Percentiles rank a stretch among this genome's conserved stretches.
Evolutionary conservation across 306 rosid genomes (phyloP).

Genomic region (Senna tora): DNA sequence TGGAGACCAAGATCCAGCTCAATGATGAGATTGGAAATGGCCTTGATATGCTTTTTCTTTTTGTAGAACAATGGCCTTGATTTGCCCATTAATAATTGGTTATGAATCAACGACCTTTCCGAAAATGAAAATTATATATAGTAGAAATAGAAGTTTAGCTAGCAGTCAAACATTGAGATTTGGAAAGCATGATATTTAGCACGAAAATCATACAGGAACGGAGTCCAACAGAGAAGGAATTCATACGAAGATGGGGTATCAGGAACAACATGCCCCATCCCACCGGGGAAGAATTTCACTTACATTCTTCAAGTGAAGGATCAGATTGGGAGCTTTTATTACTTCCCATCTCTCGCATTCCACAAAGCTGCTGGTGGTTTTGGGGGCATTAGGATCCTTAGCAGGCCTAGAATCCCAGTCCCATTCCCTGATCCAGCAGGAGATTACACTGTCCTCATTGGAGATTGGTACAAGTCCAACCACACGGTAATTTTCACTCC

Average conservation of each 20-base stretch:
- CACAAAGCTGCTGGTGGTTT: constrained; percentile 99
- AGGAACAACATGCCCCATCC: constrained; percentile 96
- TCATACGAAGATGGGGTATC: constrained; percentile 86
- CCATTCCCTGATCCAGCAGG: constrained; percentile 90
- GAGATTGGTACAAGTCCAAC: constrained; percentile 91
- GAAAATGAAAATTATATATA: not conserved
- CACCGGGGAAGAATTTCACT: constrained; percentile 88
- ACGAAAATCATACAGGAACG: constrained; percentile 57
- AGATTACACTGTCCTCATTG: constrained; percentile 87
- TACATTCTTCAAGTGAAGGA: constrained; percentile 96
- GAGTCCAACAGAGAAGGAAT: constrained; percentile 87
- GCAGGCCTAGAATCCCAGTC: constrained; percentile 93
- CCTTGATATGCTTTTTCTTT: not conserved
- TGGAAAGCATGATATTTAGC: not conserved
- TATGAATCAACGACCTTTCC: not conserved
- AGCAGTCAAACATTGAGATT: not conserved
- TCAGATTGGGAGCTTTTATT: constrained; percentile 93
- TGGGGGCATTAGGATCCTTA: constrained; percentile 92
- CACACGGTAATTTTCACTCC: constrained; percentile 83
- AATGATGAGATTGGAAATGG: not conserved
- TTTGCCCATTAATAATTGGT: not conserved
- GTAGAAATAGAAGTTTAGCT: not conserved
- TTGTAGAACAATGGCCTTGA: not conserved
- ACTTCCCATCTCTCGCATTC: constrained; percentile 90
- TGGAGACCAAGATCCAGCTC: not conserved